Evolutionary conservation across 768 basidiomycete species (phyloP).

Genomic region (Phylloporus sp.): DNA sequence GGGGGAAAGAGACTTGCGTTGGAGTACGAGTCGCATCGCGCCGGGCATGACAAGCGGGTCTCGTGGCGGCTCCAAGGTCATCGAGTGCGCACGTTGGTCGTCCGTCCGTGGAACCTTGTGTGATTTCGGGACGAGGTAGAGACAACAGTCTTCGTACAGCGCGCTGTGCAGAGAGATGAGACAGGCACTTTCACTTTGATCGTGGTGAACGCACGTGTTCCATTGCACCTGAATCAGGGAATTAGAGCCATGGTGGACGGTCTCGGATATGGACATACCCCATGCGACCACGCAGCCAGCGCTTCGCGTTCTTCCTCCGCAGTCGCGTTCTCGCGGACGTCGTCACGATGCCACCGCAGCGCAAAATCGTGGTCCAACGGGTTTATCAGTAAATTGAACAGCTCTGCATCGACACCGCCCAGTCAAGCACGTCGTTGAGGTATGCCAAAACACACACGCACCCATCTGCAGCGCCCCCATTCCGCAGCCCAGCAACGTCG

Average conservation of each 20-base stretch:
- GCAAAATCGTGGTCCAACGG: conserved; percentile 62
- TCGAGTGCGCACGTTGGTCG: conserved; percentile 54
- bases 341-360: conserved; percentile 77
- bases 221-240: conserved; percentile 55
- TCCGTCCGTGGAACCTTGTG: conserved; percentile 54
- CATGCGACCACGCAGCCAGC: conserved; percentile 57
- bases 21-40: conserved; percentile 46
- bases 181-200: neutral
- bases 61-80: conserved; percentile 42
- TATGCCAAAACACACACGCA: conserved; percentile 36
- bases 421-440: no score
- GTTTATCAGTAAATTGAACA: conserved; percentile 75
- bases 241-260: no score
- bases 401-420: conserved; percentile 44
- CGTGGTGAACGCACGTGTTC: conserved; percentile 56
- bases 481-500: conserved; percentile 50
- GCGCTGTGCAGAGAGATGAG: conserved; percentile 37
- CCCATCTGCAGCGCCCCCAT: conserved; percentile 67
- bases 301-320: conserved; percentile 56
- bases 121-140: conserved; percentile 66
- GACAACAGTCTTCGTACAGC: conserved; percentile 61
- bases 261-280: conserved; percentile 45
- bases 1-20: conserved; percentile 38
- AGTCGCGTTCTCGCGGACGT: conserved; percentile 54
- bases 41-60: conserved; percentile 72